phyloP scores from a whole-genome alignment of 192 early-diverging fungal genomes.

The Rhizophlyctis rosea region DNA sequence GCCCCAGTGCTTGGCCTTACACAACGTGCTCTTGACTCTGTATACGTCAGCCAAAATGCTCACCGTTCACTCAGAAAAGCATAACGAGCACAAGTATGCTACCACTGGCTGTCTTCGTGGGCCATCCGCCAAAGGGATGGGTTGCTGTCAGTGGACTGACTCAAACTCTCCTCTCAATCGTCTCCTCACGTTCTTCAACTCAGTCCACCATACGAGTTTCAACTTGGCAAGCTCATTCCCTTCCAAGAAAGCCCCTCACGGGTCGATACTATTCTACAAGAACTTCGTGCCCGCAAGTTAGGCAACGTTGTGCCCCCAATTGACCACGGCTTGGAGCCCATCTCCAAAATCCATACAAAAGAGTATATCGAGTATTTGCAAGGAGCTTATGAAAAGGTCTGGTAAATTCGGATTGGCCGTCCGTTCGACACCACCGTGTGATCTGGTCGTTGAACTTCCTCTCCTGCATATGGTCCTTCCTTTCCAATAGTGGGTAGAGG shows the following conservation, averaged over 20 bases:
- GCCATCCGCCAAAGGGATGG: no score
- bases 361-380: conserved; percentile 61
- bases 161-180: no score
- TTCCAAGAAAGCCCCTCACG: conserved; percentile 36
- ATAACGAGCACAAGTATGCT: no score
- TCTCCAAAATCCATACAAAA: conserved; percentile 51
- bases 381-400: conserved; percentile 49
- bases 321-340: conserved; percentile 57
- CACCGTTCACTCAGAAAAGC: no score
- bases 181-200: no score
- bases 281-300: not conserved
- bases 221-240: conserved; percentile 25
- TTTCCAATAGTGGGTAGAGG: conserved; percentile 14
- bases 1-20: no score
- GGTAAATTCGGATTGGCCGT: not conserved
- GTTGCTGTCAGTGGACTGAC: no score
- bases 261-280: conserved; percentile 20
- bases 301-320: conserved; percentile 11
- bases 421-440: not conserved
- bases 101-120: no score
- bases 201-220: conserved; percentile 23
- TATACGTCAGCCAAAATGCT: no score
- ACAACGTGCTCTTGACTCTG: no score
- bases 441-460: no score
- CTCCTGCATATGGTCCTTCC: not conserved